Base-by-base conservation (phyloP, 805 yeast species). In the Zygoascus flipseniorum region DNA sequence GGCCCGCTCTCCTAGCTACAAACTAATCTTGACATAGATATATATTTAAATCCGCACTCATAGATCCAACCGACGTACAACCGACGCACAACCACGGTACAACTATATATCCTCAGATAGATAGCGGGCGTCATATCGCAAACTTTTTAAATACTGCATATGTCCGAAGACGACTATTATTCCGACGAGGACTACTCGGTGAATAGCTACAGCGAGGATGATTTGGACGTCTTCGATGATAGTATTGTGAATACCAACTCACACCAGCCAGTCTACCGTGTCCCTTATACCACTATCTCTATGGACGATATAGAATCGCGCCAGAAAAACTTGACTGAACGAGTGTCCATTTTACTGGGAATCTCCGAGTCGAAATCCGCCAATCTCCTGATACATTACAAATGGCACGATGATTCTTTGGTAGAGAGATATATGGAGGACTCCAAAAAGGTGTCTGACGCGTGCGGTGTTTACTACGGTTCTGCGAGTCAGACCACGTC, bases 381-480 rank as follows among this genome's bases (percentile, higher is more conserved):
- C 10, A 64, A 76, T 2, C 60, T 83, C 42, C 65, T 81, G 48
- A 72, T 77, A 37, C 64, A 70, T 47, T 81, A 70, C 64, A 71
- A 73, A 19, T 83, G 87, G 87, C 82, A 81, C 59, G 76, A 76
- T 39, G 84, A 81, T 53, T 70, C 72, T 52, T 62, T 83, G 49
- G 63, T 82, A 55, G 88, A 83, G 52, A 73, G 70, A 35, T 81
- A 76, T 65, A 73, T 82, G 52, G 78, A 74, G 19, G 70, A 73
- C 37, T 70, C 75, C 41, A 69, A 65, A 11, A 61, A 61, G 2
- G 65, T 79, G 8, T 58, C 69, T 11, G 47, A 55, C 1, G 64
- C 62, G 13, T 71, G 68, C 4, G 77, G 78, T 8, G 48, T 75
- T 23, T 41, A 35, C 31, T 20, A 51, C n/a, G 43, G n/a, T 10